Evolutionary conservation across 257 asterid genomes (phyloP).

Genomic region (Solanum bulbocastanum): DNA sequence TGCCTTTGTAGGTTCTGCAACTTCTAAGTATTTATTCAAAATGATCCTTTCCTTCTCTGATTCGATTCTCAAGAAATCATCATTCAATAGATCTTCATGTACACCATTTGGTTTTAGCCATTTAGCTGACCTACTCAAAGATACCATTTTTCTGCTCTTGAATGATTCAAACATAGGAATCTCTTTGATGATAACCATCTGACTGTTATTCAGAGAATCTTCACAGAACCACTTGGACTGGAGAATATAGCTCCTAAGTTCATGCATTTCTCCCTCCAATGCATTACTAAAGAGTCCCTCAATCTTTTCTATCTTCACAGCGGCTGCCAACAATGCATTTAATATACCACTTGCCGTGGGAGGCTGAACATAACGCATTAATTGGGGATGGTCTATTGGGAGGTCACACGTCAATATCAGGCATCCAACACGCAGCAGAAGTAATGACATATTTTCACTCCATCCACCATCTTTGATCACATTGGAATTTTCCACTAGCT

Average conservation of each 20-base stretch:
- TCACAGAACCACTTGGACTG: conserved; percentile 90
- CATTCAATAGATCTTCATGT: conserved; percentile 60
- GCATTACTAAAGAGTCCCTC: conserved; percentile 61
- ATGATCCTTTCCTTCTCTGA: conserved; percentile 75
- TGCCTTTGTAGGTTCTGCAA: conserved; percentile 57
- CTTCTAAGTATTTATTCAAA: conserved; percentile 52
- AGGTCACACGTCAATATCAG: conserved; percentile 65
- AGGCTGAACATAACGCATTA: conserved; percentile 66
- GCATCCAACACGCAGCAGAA: conserved; percentile 74
- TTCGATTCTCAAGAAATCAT: conserved; percentile 64
- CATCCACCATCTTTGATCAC: conserved; percentile 89
- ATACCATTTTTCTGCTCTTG: conserved; percentile 63
- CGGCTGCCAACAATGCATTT: conserved; percentile 56
- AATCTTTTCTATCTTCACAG: conserved; percentile 42
- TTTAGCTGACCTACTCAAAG: conserved; percentile 58
- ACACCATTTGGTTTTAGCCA: conserved; percentile 80
- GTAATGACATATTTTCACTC: conserved; percentile 82
- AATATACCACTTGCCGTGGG: conserved; percentile 74
- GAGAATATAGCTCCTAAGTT: conserved; percentile 81
- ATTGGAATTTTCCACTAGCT: conserved; percentile 71
- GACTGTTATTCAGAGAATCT: conserved; percentile 38
- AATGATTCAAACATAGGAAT: conserved; percentile 95
- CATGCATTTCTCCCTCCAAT: conserved; percentile 73
- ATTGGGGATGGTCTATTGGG: conserved; percentile 56
- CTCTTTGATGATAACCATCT: conserved; percentile 49